Base-by-base conservation (phyloP, 192 early-diverging fungal species). In the Coemansia sp. region DNA sequence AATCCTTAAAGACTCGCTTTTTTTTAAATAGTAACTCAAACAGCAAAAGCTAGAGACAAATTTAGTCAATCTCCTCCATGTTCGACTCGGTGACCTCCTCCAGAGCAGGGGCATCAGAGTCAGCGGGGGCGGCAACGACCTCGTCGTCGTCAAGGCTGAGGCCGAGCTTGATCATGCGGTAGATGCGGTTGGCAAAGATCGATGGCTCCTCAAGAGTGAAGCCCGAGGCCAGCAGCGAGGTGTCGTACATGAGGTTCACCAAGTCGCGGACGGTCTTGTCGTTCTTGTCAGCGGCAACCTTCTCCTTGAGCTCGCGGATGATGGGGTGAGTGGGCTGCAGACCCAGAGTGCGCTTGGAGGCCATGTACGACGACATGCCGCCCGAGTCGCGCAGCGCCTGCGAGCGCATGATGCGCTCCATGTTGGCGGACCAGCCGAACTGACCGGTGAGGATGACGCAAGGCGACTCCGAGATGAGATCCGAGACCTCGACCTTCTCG, bases 341-440 rank as follows among this genome's bases (percentile, higher is more conserved):
- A 86, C 98, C 98, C 72, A 99, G 87, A 56, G 95, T 98, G 90
- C 98, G 97, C 92, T 99, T 99, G 79, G 92, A 94, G 40, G 94
- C 94, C 98, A 99, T 99, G 93, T 98, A 99, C n/a, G 91, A 87
- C 62, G 94, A 93, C 98, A 98, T 98, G 80, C 91, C 93, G 75
- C 91, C 93, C 45, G 91, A 92, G 86, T 99, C 96, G 84, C 96
- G 93, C 82, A 99, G 91, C 46, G 98, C 97, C 87, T 99, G 98
- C 61, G 98, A 95, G 88, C 96, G 98, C 98, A 99, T 99, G 92
- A 99, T 98, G 89, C 98, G 95, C 88, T 99, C 98, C 96, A 99
- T 98, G 93, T 98, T 99, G 75, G 96, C 97, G 45, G 97, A 97
- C 97, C 97, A 99, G 67, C 96, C 98, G 77, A 92, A 97, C 85